Evolutionary conservation across 257 asterid species (phyloP).

Genomic region (Solanum tarapatanum): DNA sequence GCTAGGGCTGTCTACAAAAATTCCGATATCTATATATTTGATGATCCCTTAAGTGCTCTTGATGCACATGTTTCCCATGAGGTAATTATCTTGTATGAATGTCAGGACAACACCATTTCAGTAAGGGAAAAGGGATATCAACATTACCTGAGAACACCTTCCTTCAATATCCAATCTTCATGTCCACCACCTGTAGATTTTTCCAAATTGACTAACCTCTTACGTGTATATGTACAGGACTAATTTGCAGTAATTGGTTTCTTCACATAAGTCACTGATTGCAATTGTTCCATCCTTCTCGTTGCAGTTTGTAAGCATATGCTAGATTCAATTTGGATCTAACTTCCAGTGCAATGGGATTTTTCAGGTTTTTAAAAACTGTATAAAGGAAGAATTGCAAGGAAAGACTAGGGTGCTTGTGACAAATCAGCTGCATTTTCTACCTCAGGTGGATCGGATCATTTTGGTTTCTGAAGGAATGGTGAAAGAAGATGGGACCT

Average conservation of each 20-base stretch:
- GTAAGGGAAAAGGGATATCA: background rate
- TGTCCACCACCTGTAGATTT: background rate
- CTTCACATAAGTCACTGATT: background rate
- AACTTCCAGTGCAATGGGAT: background rate
- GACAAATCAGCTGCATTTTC: conserved; percentile 83
- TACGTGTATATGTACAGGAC: background rate
- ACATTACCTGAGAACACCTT: background rate
- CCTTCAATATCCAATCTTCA: background rate
- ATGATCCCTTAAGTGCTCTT: conserved; percentile 86
- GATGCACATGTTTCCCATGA: conserved; percentile 82
- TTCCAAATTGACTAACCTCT: background rate
- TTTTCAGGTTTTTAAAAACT: conserved; percentile 59
- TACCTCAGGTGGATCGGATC: conserved; percentile 72
- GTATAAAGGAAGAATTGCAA: conserved; percentile 60
- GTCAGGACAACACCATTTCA: background rate
- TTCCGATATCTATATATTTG: conserved; percentile 84
- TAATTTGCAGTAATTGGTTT: background rate
- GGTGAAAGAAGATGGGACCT: conserved; percentile 83
- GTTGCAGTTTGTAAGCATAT: background rate
- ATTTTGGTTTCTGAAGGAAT: conserved; percentile 59
- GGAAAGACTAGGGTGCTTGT: conserved; percentile 86
- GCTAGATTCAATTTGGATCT: background rate
- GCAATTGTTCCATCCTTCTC: background rate
- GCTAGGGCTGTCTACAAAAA: conserved; percentile 86
- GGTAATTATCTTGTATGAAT: conserved; percentile 26